These are phyloP conservation scores for Hanseniaspora meyeri DNA, from an alignment of 805 yeast genomes.

Conservation along the genomic window DNA sequence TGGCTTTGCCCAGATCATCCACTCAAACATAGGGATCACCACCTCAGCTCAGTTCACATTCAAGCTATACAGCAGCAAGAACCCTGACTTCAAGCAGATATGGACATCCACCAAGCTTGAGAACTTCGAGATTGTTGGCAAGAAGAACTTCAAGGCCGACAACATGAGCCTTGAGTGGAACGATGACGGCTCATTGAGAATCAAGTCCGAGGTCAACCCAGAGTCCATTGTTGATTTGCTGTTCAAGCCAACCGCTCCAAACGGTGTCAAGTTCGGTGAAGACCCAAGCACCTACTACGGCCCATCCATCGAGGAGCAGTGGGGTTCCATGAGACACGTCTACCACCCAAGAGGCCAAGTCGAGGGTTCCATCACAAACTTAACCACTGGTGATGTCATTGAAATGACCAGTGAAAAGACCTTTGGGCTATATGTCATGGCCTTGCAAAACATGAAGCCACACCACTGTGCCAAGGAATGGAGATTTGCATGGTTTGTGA, in stretches of 20 bases:
- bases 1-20: constrained; percentile 91
- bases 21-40: constrained; percentile 79
- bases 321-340: constrained; percentile 94
- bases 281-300: constrained; percentile 84
- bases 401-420: constrained; percentile 18
- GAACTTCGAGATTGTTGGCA: constrained; percentile 52
- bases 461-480: constrained; percentile 96
- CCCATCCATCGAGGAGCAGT: constrained; percentile 67
- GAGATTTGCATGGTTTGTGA: constrained; percentile 87
- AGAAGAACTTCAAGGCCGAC: constrained; percentile 70
- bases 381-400: constrained; percentile 22
- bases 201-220: constrained; percentile 50
- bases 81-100: constrained; percentile 32
- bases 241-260: constrained; percentile 47
- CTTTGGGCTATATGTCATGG: constrained; percentile 72
- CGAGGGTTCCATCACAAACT: constrained; percentile 48
- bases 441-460: constrained; percentile 97
- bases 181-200: constrained; percentile 41
- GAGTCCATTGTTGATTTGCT: constrained; percentile 60
- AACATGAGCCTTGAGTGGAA: constrained; percentile 50
- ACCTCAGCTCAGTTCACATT: constrained; percentile 91
- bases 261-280: constrained; percentile 76
- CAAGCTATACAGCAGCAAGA: constrained; percentile 45
- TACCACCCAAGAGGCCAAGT: constrained; percentile 89
- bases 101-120: constrained; percentile 92